phyloP scores from a whole-genome alignment of 208 protist genomes.

The Naegleria lovaniensis region DNA sequence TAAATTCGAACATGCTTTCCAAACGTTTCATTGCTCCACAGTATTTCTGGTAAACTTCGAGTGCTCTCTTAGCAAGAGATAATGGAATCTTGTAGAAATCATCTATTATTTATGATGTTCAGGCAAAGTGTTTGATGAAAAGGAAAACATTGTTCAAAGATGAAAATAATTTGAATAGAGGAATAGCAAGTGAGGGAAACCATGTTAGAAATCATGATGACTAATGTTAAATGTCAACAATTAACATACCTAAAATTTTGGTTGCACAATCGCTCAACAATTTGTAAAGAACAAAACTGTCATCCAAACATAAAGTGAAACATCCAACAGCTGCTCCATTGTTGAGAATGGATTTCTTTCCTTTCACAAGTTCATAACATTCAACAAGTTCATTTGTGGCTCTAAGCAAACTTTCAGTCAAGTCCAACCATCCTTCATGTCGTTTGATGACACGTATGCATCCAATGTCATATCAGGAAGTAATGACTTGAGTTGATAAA shows the following conservation, averaged over 20 bases:
- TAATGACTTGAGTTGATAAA: not conserved
- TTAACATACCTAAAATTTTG: not conserved
- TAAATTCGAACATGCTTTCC: not conserved
- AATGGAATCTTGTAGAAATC: not conserved
- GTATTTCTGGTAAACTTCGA: not conserved
- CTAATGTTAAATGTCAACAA: not conserved
- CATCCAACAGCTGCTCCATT: slow-evolving; percentile 19
- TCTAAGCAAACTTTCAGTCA: not conserved
- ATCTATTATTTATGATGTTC: too few species aligned
- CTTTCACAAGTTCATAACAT: not conserved
- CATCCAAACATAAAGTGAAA: slow-evolving; percentile 3
- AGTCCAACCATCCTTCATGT: not conserved
- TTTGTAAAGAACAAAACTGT: not conserved
- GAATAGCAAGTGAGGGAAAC: too few species aligned
- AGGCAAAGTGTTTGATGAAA: too few species aligned
- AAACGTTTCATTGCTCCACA: not conserved
- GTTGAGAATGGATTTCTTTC: not conserved
- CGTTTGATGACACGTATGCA: not conserved
- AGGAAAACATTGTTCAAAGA: too few species aligned
- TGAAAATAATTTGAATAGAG: too few species aligned
- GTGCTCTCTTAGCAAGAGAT: not conserved
- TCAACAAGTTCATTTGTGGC: not conserved
- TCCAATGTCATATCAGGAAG: not conserved
- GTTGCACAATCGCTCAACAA: not conserved
- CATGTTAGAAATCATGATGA: too few species aligned